phyloP scores from a whole-genome alignment of 148 eudicot species.

The Bassia scoparia region DNA sequence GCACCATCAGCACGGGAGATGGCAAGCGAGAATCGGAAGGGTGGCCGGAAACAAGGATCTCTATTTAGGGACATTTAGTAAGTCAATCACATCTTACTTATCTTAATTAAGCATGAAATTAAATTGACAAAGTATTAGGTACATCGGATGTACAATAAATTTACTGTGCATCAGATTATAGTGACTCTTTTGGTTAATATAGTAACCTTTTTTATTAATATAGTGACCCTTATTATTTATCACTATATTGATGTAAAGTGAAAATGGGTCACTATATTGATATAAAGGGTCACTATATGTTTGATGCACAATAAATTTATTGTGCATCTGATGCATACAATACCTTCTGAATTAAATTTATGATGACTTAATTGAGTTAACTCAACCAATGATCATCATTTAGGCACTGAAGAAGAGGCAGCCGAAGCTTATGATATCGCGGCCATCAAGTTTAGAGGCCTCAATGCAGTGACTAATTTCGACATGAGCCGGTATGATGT shows the following conservation, averaged over 20 bases:
- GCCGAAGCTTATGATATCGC: constrained; percentile 98
- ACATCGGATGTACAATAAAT: too few relatives aligned
- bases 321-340: too few relatives aligned
- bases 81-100: constrained; percentile 8
- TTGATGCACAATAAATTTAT: too few relatives aligned
- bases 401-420: constrained; percentile 97
- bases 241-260: too few relatives aligned
- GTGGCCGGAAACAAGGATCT: constrained; percentile 99
- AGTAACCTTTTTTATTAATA: too few relatives aligned
- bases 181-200: too few relatives aligned
- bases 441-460: constrained; percentile 92
- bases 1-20: constrained; percentile 98
- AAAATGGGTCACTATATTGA: too few relatives aligned
- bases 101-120: neutral
- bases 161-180: too few relatives aligned
- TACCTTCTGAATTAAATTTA: neutral
- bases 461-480: constrained; percentile 89
- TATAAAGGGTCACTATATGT: too few relatives aligned
- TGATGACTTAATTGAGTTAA: neutral
- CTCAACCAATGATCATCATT: neutral
- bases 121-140: too few relatives aligned
- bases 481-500: constrained; percentile 96
- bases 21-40: constrained; percentile 98
- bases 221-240: too few relatives aligned
- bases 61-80: constrained; percentile 96